Conservation (phyloP, 2,329 filamentous ascomycete genomes). For the Neonectria hederae region DNA sequence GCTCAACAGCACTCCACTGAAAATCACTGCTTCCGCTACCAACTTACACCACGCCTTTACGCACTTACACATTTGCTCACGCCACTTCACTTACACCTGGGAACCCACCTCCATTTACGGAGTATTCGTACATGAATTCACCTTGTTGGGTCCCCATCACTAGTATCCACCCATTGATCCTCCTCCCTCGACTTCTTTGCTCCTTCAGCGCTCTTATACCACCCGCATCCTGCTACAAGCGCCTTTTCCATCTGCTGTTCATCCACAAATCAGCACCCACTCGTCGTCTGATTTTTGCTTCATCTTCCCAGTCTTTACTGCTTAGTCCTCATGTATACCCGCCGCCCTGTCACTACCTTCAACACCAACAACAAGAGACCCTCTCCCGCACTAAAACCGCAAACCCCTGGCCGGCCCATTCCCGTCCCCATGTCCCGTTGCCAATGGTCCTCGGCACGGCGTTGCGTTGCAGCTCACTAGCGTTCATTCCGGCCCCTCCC, state of each 20-base stretch:
- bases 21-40: not conserved
- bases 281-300: constrained; percentile 23
- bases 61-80: not conserved
- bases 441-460: not conserved
- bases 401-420: constrained; percentile 8
- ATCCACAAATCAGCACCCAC: constrained; percentile 25
- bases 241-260: constrained; percentile 25
- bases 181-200: constrained; percentile 2
- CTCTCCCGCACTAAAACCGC: constrained; percentile 2
- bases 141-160: not conserved
- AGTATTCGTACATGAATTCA: not conserved
- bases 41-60: not conserved
- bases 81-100: not conserved
- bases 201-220: constrained; percentile 12
- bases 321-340: not conserved
- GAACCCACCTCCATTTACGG: not conserved
- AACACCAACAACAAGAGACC: not conserved
- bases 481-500: not conserved
- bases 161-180: constrained; percentile 2
- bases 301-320: not conserved
- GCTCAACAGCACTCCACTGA: not conserved
- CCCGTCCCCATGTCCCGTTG: constrained; percentile 16
- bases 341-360: constrained; percentile 1
- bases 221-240: constrained; percentile 13
- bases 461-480: not conserved